Evolutionary conservation across 2,329 filamentous ascomycete species (phyloP).

Genomic region (Ramularia endophylla): DNA sequence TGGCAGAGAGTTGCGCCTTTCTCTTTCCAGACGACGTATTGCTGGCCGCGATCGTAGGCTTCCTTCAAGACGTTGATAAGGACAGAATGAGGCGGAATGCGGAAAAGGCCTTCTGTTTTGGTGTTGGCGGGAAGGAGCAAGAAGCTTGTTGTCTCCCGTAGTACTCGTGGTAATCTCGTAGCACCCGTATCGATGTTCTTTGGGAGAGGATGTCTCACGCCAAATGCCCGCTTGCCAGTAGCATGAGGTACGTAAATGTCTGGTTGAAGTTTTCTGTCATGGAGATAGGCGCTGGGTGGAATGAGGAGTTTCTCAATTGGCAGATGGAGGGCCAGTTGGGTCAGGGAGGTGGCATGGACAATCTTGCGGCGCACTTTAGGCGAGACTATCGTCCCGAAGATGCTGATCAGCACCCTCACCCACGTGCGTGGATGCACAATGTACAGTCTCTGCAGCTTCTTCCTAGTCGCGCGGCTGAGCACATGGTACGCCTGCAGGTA

Average conservation of each 20-base stretch:
- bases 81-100: slow-evolving; percentile 47
- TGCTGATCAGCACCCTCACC: slow-evolving; percentile 51
- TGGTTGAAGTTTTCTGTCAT: slow-evolving; percentile 46
- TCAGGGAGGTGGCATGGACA: slow-evolving; percentile 48
- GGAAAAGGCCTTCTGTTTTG: slow-evolving; percentile 47
- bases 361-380: slow-evolving; percentile 54
- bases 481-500: slow-evolving; percentile 54
- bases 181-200: slow-evolving; percentile 37
- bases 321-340: slow-evolving; percentile 44
- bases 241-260: slow-evolving; percentile 44
- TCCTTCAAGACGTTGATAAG: slow-evolving; percentile 47
- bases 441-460: slow-evolving; percentile 50
- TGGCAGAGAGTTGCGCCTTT: slow-evolving; percentile 31
- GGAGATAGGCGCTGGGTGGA: slow-evolving; percentile 49
- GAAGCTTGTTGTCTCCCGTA: slow-evolving; percentile 50
- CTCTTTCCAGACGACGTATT: slow-evolving; percentile 50
- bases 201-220: slow-evolving; percentile 44
- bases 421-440: slow-evolving; percentile 54
- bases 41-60: slow-evolving; percentile 51
- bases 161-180: slow-evolving; percentile 45
- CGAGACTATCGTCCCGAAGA: slow-evolving; percentile 52
- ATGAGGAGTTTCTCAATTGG: slow-evolving; percentile 50
- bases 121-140: slow-evolving; percentile 44
- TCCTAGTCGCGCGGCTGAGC: slow-evolving; percentile 49
- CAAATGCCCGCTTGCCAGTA: slow-evolving; percentile 43